Percentiles rank a stretch among this genome's conserved stretches.
phyloP scores from a whole-genome alignment of 164 flowering plant species.

The Magnolia officinalis region DNA sequence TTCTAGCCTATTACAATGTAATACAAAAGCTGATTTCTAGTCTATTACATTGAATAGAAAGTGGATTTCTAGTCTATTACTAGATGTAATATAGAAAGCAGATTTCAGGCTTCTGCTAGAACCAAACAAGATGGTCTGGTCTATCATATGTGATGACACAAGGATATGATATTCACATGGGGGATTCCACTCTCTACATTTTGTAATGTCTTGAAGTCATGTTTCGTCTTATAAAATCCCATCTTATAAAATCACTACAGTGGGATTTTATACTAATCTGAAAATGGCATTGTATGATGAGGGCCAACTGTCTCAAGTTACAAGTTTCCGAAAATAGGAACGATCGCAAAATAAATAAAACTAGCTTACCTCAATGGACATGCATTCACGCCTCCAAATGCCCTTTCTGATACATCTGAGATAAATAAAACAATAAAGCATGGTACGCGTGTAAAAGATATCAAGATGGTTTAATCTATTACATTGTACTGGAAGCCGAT shows the following conservation, averaged over 20 bases:
- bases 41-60: not conserved
- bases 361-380: not conserved
- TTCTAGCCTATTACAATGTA: no score
- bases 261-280: not conserved
- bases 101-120: no score
- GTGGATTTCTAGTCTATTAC: not conserved
- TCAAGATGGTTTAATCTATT: no score
- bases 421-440: no score
- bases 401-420: no score
- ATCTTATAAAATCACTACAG: not conserved
- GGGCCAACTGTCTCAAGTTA: not conserved
- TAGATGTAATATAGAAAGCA: no score
- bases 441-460: no score
- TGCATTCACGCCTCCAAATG: no score
- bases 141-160: not conserved
- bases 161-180: not conserved
- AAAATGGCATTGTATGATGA: not conserved
- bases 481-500: no score
- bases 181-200: not conserved
- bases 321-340: not conserved
- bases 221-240: not conserved
- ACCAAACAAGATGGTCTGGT: not conserved
- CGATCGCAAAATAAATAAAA: not conserved
- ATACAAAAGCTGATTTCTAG: not conserved
- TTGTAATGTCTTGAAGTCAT: not conserved